Evolutionary conservation across 2,329 filamentous ascomycete species (phyloP), one percentile per base, ranked within the genome.

Genomic region (Boeremia exigua): DNA sequence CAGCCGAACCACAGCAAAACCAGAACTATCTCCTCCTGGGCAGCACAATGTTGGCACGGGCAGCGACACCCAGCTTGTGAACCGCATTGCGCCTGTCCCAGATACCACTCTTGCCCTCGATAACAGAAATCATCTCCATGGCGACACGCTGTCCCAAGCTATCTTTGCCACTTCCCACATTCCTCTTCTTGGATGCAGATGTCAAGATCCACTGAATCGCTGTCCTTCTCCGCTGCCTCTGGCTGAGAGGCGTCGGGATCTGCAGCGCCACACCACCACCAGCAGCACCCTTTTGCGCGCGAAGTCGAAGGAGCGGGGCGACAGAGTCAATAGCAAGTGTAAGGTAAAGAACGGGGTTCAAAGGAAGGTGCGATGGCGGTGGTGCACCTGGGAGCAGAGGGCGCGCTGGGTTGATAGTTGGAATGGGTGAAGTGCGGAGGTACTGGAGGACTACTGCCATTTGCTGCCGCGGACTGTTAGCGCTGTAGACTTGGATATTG

Each of bases 121-220:
- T 88, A 25, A 98, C 90, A 32, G 89, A 84, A 50, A 98, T 83
- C 57, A 98, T 80, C 82, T 97, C 94, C 72, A 94, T 88, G 1
- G 91, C 92, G 59, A 98, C 84, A 51, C 90, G 84, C 67, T 88
- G 82, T 10, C 92, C 88, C 70, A 96, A 89, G 75, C 88, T 86
- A 60, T 84, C 84, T 55, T 85, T 84, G 7, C 90, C 90, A 68
- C 86, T 90, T 17, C 88, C 89, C 65, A 83, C 82, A 61, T 88
- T 89, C 60, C 84, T 86, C 78, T 89, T 88, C 82, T 92, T 95
- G 60, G 86, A 85, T 34, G 92, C 91, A n/a, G 87, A 84, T 60
- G 92, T 88, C 55, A 98, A 77, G 65, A 99, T 96, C 95, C 95
- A 99, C 75, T 85, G 80, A 63, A 97, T 89, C 2, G 94, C 93